Evolutionary conservation across 768 basidiomycete genomes (phyloP).

Genomic region (Suillus luteus): DNA sequence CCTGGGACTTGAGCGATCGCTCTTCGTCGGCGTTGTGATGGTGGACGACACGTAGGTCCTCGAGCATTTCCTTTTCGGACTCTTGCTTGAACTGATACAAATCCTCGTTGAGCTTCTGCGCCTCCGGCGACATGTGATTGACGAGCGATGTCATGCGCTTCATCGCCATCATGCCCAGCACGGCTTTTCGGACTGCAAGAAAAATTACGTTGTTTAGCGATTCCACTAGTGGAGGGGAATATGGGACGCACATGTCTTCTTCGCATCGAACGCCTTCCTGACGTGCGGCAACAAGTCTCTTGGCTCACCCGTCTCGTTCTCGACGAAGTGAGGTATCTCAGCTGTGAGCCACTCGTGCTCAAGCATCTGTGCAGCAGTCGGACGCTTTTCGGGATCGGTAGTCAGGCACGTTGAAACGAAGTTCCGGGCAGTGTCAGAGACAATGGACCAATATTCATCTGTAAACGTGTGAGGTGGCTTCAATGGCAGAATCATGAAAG

Average conservation of each 20-base stretch:
- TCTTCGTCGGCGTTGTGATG: constrained; percentile 41
- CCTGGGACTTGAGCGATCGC: constrained; percentile 7
- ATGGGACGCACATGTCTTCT: constrained; percentile 68
- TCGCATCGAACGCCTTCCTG: constrained; percentile 88
- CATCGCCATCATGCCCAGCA: constrained; percentile 83
- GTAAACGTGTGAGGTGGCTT: constrained; percentile 21
- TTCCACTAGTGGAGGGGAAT: constrained; percentile 2
- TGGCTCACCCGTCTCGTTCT: constrained; percentile 54
- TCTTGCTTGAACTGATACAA: constrained; percentile 77
- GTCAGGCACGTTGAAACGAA: constrained; percentile 87
- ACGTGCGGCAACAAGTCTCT: constrained; percentile 86
- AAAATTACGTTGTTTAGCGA: not conserved
- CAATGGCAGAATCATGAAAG: not conserved
- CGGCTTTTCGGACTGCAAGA: constrained; percentile 79
- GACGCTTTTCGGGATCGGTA: constrained; percentile 75
- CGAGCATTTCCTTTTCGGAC: constrained; percentile 56
- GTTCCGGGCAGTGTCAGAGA: constrained; percentile 78
- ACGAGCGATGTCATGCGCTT: constrained; percentile 69
- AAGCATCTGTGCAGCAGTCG: constrained; percentile 75
- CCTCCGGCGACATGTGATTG: constrained; percentile 41
- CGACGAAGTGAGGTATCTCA: constrained; percentile 68
- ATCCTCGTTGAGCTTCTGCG: constrained; percentile 55
- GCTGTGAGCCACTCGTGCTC: constrained; percentile 70
- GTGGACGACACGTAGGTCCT: constrained; percentile 49
- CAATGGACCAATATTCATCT: constrained; percentile 84